These are phyloP conservation scores for Carex cristatella DNA, from an alignment of 176 grass and related monocot species.

Conservation along the genomic window DNA sequence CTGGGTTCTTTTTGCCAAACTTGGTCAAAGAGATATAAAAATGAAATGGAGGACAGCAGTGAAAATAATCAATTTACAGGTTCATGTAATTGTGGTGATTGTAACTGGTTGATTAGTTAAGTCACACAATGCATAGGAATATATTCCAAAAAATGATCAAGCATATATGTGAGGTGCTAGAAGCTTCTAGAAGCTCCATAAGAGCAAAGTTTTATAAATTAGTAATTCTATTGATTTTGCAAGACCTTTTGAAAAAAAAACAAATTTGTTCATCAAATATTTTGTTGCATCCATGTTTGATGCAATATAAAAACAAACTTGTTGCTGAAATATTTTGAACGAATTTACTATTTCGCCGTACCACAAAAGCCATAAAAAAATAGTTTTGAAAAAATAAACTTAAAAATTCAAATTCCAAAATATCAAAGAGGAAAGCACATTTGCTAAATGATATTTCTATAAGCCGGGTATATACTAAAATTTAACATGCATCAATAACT, in stretches of 20 bases:
- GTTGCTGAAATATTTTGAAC: not conserved
- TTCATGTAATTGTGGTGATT: not conserved
- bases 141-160: not conserved
- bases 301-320: not conserved
- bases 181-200: not conserved
- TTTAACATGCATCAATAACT: not conserved
- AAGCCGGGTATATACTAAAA: not conserved
- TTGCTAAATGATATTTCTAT: not conserved
- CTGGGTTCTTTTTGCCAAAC: not conserved
- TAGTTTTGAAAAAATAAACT: not conserved
- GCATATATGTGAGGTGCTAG: not conserved
- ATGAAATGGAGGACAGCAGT: not conserved
- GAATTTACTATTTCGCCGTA: not conserved
- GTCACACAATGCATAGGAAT: not conserved
- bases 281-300: not conserved
- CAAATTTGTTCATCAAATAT: not conserved
- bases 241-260: not conserved
- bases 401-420: not conserved
- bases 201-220: no score
- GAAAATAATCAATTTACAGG: not conserved
- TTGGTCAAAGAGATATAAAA: not conserved
- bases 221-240: not conserved
- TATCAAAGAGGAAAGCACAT: not conserved
- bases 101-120: slow-evolving; percentile 1
- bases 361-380: not conserved